phyloP scores from a whole-genome alignment of 2,329 filamentous ascomycete genomes.

The Pseudohalonectria lignicola region DNA sequence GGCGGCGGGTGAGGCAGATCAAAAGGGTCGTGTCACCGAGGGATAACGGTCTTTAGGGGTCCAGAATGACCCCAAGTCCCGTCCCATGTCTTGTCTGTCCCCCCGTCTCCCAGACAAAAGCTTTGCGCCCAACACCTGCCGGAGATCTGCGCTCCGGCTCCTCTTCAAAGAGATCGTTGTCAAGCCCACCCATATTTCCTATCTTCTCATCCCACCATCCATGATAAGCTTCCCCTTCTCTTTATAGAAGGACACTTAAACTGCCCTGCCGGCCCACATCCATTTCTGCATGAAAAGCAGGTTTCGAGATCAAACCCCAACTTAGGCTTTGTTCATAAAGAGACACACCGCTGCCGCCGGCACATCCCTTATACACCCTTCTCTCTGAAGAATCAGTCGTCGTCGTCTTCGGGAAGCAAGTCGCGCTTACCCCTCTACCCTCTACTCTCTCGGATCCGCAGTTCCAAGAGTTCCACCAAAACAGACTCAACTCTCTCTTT shows the following conservation, averaged over 20 bases:
- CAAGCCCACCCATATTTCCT: neutral
- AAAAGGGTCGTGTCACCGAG: no score
- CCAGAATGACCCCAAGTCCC: neutral
- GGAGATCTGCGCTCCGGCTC: no score
- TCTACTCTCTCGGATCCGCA: neutral
- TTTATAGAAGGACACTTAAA: slow-evolving; percentile 4
- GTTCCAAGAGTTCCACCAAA: no score
- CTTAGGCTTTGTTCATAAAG: no score
- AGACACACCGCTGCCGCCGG: no score
- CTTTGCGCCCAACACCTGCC: no score
- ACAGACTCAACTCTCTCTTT: neutral
- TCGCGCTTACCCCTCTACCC: neutral
- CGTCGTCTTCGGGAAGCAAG: slow-evolving; percentile 1
- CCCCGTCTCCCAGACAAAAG: neutral
- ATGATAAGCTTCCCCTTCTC: neutral
- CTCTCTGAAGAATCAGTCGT: neutral
- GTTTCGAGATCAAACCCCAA: no score
- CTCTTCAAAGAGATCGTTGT: no score
- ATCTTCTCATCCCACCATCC: neutral
- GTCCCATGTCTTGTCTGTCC: neutral
- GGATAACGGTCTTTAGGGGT: no score
- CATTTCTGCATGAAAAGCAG: no score
- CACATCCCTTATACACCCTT: slow-evolving; percentile 2
- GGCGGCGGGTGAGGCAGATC: no score
- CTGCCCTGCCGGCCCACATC: neutral